phyloP scores from a whole-genome alignment of 768 basidiomycete species.

The Boletus sensibilis region DNA sequence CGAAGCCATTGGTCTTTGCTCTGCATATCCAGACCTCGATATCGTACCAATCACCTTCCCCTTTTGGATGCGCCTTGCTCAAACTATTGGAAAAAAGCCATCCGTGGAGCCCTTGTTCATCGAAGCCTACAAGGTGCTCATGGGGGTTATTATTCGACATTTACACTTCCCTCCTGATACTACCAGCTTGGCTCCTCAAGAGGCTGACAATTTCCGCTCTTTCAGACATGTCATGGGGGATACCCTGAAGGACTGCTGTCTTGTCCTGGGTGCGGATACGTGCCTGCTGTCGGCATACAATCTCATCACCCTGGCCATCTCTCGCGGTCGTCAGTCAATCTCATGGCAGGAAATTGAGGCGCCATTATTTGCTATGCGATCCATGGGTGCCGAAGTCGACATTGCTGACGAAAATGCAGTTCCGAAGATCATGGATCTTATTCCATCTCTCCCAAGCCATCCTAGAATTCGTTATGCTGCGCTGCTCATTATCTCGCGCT shows the following conservation, averaged over 20 bases:
- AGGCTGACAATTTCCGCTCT: constrained; percentile 88
- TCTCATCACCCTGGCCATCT: constrained; percentile 71
- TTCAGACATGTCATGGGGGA: constrained; percentile 99
- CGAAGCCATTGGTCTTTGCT: constrained; percentile 90
- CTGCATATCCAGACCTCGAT: constrained; percentile 90
- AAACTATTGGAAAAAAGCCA: constrained; percentile 75
- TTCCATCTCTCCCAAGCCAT: constrained; percentile 86
- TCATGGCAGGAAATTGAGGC: constrained; percentile 98
- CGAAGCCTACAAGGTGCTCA: constrained; percentile 80
- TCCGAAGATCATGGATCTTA: constrained; percentile 95
- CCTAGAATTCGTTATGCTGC: constrained; percentile 94
- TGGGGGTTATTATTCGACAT: constrained; percentile 84
- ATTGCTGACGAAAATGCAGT: constrained; percentile 76
- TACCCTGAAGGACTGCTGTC: constrained; percentile 97
- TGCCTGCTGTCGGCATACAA: constrained; percentile 83
- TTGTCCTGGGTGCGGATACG: constrained; percentile 82
- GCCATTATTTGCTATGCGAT: constrained; percentile 94
- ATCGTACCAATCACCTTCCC: constrained; percentile 97
- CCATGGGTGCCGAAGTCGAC: constrained; percentile 96
- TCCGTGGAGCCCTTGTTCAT: constrained; percentile 73
- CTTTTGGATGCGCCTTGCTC: constrained; percentile 98
- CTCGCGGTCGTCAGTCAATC: constrained; percentile 51
- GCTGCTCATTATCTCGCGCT: constrained; percentile 89
- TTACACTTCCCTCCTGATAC: constrained; percentile 86
- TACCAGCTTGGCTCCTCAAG: constrained; percentile 66